Evolutionary conservation across 805 yeast genomes (phyloP), one percentile per base, ranked within the genome.

Genomic region (Kluyveromyces wickerhamii): DNA sequence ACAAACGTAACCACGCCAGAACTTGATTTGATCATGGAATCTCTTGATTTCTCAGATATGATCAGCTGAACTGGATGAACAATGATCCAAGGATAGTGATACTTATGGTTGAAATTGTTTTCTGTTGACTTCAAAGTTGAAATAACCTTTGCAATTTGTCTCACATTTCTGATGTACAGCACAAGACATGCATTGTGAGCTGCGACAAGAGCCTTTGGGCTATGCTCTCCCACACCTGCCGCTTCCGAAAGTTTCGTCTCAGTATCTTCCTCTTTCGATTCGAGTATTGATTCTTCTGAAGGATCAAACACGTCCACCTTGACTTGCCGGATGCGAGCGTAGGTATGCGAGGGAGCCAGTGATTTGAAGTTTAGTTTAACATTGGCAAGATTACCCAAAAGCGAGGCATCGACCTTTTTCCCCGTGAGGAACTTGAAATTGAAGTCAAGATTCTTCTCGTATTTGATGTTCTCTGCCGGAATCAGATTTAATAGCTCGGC

Each of bases 71-170:
- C 13, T 9, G 11, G 8, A 10, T 12, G 28, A 6, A 28, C 31
- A 16, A 28, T 16, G 22, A 28, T 22, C 31, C 31, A 28, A 9
- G 31, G 21, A 28, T 28, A 28, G 5, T 13, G 15, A 13, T 28
- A 28, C n/a, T 19, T 8, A 8, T 9, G 10, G 22, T 28, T 28
- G 13, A 7, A 28, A 15, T 28, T 15, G 13, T 10, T 6, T 19
- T 28, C 31, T 16, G 19, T 16, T 5, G 22, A 18, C 7, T 19
- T 15, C 15, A 28, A 17, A 9, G 31, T 28, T 5, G n/a, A 10
- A 8, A 11, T 11, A 5, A 28, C 8, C 8, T 6, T 12, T 4
- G 13, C n/a, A n/a, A 28, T 5, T 6, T 28, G 22, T 11, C 7
- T 6, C 5, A 7, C 8, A 11, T 19, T 17, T n/a, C 22, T 17